Evolutionary conservation across 257 asterid species (phyloP), one percentile per base, ranked within the genome.

Genomic region (Avicennia marina): DNA sequence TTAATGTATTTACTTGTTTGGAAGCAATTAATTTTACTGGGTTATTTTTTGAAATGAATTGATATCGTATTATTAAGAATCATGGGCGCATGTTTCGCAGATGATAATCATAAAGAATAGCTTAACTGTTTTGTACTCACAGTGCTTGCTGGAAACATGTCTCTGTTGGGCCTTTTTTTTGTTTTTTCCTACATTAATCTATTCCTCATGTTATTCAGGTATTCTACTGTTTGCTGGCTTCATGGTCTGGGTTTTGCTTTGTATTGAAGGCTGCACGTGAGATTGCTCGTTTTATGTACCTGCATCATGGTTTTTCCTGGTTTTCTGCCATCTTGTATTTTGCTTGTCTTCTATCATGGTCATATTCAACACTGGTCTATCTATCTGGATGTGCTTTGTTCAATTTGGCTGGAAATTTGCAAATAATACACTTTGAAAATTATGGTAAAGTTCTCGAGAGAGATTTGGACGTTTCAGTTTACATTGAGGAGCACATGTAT

Each of bases 401-500:
- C 70, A 64, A 86, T 68, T 72, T 89, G 78, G 85, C 81, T 25
- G 94, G 89, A 8, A 89, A 83, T 73, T 68, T 89, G 70, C 97
- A 80, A 81, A 72, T 88, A 20, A 75, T 85, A 66, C 86, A 78
- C 70, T 89, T 85, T 11, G 95, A 89, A 32, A 76, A 81, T 54
- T 89, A 81, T 48, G 95, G 87, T 50, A 70, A 86, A 42, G 71
- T 89, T 44, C 76, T 86, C 56, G 97, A 89, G 73, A 75, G 52
- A 40, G 91, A 86, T 81, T 42, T 74, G 81, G 95, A 86, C 62
- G 78, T 83, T 56, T 83, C 87, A 4, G 70, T 75, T 69, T 86
- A 81, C 72, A 86, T 86, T 11, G 80, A 89, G 56, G 97, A 86
- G 67, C 95, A 89, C 78, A 74, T 79, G 89, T 80, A 54, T 47